Base-by-base conservation (phyloP, 805 yeast genomes). In the Zygosaccharomyces kombuchaensis region DNA sequence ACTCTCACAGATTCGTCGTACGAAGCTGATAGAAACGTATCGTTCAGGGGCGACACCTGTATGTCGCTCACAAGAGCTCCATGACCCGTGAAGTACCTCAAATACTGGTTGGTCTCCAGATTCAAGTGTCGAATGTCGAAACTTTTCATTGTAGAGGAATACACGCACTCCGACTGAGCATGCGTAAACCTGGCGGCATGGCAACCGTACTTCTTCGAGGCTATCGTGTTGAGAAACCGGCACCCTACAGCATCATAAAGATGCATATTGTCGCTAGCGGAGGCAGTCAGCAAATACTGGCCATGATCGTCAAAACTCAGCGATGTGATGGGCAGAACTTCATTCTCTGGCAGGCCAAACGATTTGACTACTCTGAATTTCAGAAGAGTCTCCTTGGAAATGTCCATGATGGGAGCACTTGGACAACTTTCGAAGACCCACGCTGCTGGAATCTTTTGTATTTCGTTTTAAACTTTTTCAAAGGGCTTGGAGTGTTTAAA, bases 161-260 rank as follows among this genome's bases (percentile, higher is more conserved):
- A 87, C 12, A 91, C 72, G 57, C 93, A 83, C 55, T 82, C 81
- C 46, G 77, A 73, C 36, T 80, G 81, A 35, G 77, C 74, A 58
- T 84, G 95, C 1, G 96, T 81, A 63, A 93, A 93, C 37, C 80
- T 73, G 2, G 96, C 96, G 31, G 87, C 67, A 58, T 87, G 89
- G 46, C 89, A 86, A 1, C 99, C 99, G 57, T 93, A 93, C 60
- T 93, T 93, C 67, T 89, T 90, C 23, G 93, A 82, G 48, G 78
- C 82, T 7, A 87, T 75, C 3, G 88, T 78, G 55, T 82, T 85
- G 36, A 74, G 57, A 51, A 81, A 84, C 44, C 75, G 72, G 5
- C 96, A 97, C 27, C 76, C 68, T 14, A 77, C 70, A n/a, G 76
- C 70, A 66, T 91, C 96, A 63, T 88, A 91, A 14, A 93, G 68